Evolutionary conservation across 257 asterid genomes (phyloP).

Genomic region (Solanum ossicruentum): DNA sequence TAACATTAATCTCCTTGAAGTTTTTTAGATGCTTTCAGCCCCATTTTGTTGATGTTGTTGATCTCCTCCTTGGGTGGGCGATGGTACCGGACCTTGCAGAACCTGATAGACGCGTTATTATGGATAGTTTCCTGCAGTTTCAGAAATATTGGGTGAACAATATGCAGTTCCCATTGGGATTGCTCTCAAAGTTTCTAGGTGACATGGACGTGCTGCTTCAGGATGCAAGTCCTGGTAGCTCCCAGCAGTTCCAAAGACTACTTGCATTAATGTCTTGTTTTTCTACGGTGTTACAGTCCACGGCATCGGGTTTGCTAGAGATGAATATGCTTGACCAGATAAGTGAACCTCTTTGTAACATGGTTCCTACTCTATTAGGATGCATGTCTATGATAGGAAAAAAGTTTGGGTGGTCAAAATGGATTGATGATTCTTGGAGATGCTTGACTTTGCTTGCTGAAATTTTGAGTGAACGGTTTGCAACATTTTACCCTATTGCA

Average conservation of each 20-base stretch:
- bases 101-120: slow-evolving; percentile 63
- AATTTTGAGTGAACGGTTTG: slow-evolving; percentile 75
- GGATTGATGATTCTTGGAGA: slow-evolving; percentile 97
- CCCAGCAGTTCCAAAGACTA: slow-evolving; percentile 78
- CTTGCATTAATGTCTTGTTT: slow-evolving; percentile 71
- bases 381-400: slow-evolving; percentile 78
- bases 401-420: slow-evolving; percentile 89
- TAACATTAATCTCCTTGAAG: slow-evolving; percentile 76
- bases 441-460: slow-evolving; percentile 98
- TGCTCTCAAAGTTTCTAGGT: slow-evolving; percentile 87
- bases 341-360: slow-evolving; percentile 69
- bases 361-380: slow-evolving; percentile 70
- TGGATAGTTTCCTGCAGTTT: slow-evolving; percentile 95
- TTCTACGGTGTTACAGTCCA: slow-evolving; percentile 85
- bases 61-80: slow-evolving; percentile 98
- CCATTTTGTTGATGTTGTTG: slow-evolving; percentile 89
- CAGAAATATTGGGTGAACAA: slow-evolving; percentile 98
- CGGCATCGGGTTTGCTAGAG: slow-evolving; percentile 96
- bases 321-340: slow-evolving; percentile 77
- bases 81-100: slow-evolving; percentile 78
- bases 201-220: slow-evolving; percentile 89
- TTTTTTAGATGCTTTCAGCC: slow-evolving; percentile 91
- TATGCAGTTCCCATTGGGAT: slow-evolving; percentile 85
- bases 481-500: slow-evolving; percentile 60
- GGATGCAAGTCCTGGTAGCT: slow-evolving; percentile 76